phyloP scores from a whole-genome alignment of 768 basidiomycete species.

The Rhodosporidiobolus odoratus region DNA sequence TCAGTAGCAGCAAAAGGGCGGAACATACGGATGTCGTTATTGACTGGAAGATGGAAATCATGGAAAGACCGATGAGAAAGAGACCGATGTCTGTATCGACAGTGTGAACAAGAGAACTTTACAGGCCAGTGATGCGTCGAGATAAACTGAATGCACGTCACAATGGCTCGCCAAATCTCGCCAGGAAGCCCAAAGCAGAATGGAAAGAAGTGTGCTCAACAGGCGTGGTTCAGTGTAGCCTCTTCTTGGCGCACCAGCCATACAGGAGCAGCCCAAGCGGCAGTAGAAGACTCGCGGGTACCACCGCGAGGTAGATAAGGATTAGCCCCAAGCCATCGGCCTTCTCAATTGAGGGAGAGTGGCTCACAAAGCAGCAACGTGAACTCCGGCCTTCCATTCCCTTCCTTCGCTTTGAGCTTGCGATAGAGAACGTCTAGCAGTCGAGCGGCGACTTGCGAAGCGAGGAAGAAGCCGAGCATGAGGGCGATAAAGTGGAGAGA shows the following conservation, averaged over 20 bases:
- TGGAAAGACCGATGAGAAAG: constrained; percentile 22
- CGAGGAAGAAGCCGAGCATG: not conserved
- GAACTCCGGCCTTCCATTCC: constrained; percentile 56
- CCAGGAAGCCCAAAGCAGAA: not conserved
- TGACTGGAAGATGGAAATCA: constrained; percentile 54
- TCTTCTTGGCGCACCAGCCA: constrained; percentile 63
- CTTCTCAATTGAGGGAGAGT: not conserved
- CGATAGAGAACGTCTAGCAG: constrained; percentile 58
- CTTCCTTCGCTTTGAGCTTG: constrained; percentile 54
- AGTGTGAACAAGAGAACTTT: not conserved
- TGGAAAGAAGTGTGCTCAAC: constrained; percentile 30
- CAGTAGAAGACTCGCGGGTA: constrained; percentile 49
- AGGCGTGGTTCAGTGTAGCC: constrained; percentile 61
- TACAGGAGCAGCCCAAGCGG: constrained; percentile 64
- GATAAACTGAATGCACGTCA: no score
- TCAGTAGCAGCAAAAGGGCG: not conserved
- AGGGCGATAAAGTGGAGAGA: constrained; percentile 69
- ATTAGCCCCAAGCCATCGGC: constrained; percentile 21
- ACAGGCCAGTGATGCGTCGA: not conserved
- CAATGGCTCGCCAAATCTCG: no score
- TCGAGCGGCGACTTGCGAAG: constrained; percentile 46
- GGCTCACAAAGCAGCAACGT: constrained; percentile 37
- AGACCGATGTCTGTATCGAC: constrained; percentile 18
- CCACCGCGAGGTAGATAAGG: constrained; percentile 11
- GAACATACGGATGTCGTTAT: constrained; percentile 56